Evolutionary conservation across 352 stramenopile species (phyloP), one percentile per base, ranked within the genome.

Genomic region (Phytophthora tubulina): DNA sequence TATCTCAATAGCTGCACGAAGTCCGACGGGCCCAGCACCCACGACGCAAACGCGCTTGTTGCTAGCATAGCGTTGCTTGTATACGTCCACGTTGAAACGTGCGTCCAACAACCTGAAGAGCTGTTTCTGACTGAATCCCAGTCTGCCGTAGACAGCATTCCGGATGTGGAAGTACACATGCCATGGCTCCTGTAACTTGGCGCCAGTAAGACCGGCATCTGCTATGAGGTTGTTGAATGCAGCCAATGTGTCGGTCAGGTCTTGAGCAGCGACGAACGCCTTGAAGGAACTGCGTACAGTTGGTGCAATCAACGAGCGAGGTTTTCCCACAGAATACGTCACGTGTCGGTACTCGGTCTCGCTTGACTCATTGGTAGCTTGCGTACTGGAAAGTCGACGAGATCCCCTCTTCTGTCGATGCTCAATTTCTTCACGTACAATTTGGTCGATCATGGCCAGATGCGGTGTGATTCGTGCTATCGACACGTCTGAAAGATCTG

Each of bases 1-100:
- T 27, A 90, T 57, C 55, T 95, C 88, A 3, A 95, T 77, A 0
- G 88, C 85, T 11, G 85, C 84, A 64, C 86, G 84, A 0, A 95
- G 62, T 4, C 88, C 88, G 2, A 94, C 83, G 1, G 87, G 87
- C 3, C 88, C 88, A n/a, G 82, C 83, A 30, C 88, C 88, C 27
- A 92, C 76, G 30, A 95, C 71, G 21, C 84, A 88, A 3, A 94
- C 82, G 13, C 81, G 82, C 66, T 91, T 88, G 32, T 73, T 65
- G 3, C 70, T 54, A 5, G 70, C 81, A 4, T 80, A 81, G 61
- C 80, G 65, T 11, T 71, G 59, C 9, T 67, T 77, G 70, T 89
- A 89, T 38, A 80, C 73, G 31, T 88, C 74, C 31, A 78, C 50
- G 4, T 55, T 63, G 15, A 90, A 72, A 49, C 85, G 84, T 11